Evolutionary conservation across 495 filamentous ascomycete genomes (phyloP).

Genomic region (Penicillium antarcticum): DNA sequence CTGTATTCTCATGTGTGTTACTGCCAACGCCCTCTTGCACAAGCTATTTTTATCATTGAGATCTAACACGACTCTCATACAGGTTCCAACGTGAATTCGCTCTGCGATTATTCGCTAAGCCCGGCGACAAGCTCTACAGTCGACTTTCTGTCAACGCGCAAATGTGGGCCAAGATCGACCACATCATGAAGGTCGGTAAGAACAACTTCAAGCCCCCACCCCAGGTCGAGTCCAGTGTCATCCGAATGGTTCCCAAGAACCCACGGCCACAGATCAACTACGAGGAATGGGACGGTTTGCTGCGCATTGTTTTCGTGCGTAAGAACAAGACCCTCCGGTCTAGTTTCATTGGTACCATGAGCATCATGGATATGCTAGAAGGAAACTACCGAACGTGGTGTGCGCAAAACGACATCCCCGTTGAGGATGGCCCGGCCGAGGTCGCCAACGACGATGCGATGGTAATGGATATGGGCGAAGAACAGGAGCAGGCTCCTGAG

Average conservation of each 20-base stretch:
- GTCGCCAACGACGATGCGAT: slow-evolving; percentile 35
- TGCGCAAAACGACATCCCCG: slow-evolving; percentile 70
- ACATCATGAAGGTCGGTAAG: slow-evolving; percentile 88
- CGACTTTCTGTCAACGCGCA: slow-evolving; percentile 87
- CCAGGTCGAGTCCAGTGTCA: slow-evolving; percentile 82
- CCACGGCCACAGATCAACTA: slow-evolving; percentile 84
- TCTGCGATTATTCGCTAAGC: slow-evolving; percentile 69
- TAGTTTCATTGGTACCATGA: slow-evolving; percentile 69
- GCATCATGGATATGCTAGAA: slow-evolving; percentile 77
- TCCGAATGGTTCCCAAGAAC: slow-evolving; percentile 71
- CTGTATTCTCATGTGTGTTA: slow-evolving; percentile 75
- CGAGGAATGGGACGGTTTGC: slow-evolving; percentile 90
- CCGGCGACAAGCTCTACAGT: slow-evolving; percentile 81
- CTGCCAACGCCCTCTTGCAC: not conserved
- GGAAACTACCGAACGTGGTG: slow-evolving; percentile 87
- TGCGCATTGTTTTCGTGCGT: slow-evolving; percentile 78
- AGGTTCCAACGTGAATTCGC: slow-evolving; percentile 70
- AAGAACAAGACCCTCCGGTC: slow-evolving; percentile 77
- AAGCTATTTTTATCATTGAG: not conserved
- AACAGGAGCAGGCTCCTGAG: slow-evolving; percentile 32
- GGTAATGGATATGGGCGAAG: slow-evolving; percentile 46
- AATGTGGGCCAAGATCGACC: slow-evolving; percentile 85
- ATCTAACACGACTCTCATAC: slow-evolving; percentile 1
- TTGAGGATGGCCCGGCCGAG: slow-evolving; percentile 66
- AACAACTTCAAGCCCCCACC: slow-evolving; percentile 96